Base-by-base conservation (phyloP, 371 early-diverging fungal genomes). In the Polyrhizophydium stewartii region DNA sequence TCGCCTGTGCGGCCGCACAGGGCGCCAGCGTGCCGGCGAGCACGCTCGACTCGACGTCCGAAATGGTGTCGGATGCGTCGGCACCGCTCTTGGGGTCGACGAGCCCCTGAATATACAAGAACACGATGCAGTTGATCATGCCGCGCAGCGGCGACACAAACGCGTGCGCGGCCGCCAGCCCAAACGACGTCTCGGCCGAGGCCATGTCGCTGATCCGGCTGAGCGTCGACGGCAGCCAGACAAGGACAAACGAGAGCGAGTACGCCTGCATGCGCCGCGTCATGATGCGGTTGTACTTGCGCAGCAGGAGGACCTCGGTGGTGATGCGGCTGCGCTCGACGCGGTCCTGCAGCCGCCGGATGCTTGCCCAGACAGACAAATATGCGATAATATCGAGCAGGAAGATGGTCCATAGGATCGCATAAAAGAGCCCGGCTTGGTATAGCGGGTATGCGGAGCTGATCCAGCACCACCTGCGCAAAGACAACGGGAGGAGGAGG, bases 391-490 rank as follows among this genome's bases (percentile, higher is more conserved):
- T 5, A 5, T 45, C 10, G 19, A 45, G 5, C n/a, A 45, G 5
- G 19, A 45, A 45, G 5, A 45, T 19, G 45, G 24, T 19, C 45
- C 45, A 45, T 24, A 45, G 5, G 45, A 45, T 45, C 10, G 19
- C 19, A 45, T 53, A 53, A n/a, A 53, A 53, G 10, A 53, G 24
- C 10, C n/a, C 6, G 21, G 25, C 25, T n/a, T 53, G 53, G 24
- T 53, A 53, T 5, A n/a, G 13, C 5, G 53, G 9, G 30, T n/a
- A 2, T 27, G 6, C 27, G 5, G 5, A 12, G 32, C 21, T 5
- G 35, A 53, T 53, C 53, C 53, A 53, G 53, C 53, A 53, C 12
- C n/a, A n/a, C n/a, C n/a, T n/a, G n/a, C n/a, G n/a, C n/a, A n/a
- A n/a, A n/a, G n/a, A n/a, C n/a, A n/a, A n/a, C n/a, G n/a, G n/a